phyloP scores from a whole-genome alignment of 371 early-diverging fungal species.

The Coemansia sp. region DNA sequence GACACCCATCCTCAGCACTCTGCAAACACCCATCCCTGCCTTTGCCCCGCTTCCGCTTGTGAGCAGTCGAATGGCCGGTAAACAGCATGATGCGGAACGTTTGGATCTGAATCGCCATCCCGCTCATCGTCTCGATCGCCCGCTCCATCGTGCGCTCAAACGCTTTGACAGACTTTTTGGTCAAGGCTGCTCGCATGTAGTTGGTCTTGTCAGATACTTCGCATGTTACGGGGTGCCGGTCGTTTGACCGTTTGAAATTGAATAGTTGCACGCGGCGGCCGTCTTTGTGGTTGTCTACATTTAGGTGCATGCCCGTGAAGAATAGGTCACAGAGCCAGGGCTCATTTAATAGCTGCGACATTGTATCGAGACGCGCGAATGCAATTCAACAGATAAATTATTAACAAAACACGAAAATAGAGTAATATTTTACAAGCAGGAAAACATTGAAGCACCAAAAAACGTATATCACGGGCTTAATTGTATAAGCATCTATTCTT shows the following conservation, averaged over 20 bases:
- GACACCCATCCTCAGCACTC: background rate
- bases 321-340: conserved; percentile 25
- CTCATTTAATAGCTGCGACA: conserved; percentile 21
- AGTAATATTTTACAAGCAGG: no score
- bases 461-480: background rate
- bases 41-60: background rate
- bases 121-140: conserved; percentile 1
- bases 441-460: no score
- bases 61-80: background rate
- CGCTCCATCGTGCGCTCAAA: conserved; percentile 5
- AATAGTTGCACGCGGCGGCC: conserved; percentile 25
- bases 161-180: conserved; percentile 9
- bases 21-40: background rate
- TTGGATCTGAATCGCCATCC: conserved; percentile 14
- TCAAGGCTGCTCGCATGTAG: conserved; percentile 32
- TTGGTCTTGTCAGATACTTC: conserved; percentile 38
- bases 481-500: background rate
- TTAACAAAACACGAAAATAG: no score
- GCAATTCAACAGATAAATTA: no score
- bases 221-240: conserved; percentile 26
- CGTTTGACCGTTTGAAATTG: background rate
- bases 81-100: conserved; percentile 16
- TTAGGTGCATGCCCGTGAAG: background rate
- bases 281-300: conserved; percentile 4
- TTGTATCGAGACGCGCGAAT: background rate